Conservation (phyloP, 257 asterid genomes). For the Nicotiana benthamiana region DNA sequence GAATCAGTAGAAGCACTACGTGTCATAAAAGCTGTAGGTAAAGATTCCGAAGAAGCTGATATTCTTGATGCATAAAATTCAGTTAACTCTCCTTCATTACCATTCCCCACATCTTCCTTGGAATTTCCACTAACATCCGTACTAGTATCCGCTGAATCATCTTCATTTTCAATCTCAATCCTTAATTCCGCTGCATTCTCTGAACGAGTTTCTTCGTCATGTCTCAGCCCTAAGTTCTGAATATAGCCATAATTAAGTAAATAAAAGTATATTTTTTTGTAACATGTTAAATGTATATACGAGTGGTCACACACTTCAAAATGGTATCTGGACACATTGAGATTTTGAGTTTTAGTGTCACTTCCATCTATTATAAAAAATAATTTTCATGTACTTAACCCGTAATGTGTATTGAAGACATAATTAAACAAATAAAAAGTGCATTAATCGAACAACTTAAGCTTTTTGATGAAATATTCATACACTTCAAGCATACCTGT, state of each 20-base stretch:
- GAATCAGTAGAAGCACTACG: neutral
- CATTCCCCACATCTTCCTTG: neutral
- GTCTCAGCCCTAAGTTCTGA: neutral
- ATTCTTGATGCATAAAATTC: conserved; percentile 38
- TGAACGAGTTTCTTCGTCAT: neutral
- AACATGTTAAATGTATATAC: neutral
- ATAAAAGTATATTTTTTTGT: neutral
- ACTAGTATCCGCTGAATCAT: neutral
- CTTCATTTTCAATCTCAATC: conserved; percentile 15
- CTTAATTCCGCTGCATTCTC: conserved; percentile 16
- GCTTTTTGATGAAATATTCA: neutral
- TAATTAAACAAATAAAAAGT: neutral
- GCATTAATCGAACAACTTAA: too few species aligned
- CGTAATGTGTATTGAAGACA: neutral
- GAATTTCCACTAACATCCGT: conserved; percentile 6
- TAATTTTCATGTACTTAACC: neutral
- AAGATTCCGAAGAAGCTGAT: conserved; percentile 20
- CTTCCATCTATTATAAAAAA: neutral
- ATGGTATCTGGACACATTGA: neutral
- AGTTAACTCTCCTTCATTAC: conserved; percentile 8
- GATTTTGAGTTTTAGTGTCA: neutral
- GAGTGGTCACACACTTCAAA: neutral
- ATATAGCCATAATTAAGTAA: neutral
- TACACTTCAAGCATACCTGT: neutral
- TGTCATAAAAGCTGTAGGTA: neutral